phyloP scores from a whole-genome alignment of 2,329 filamentous ascomycete genomes.

The Lasiodiplodia citricola region DNA sequence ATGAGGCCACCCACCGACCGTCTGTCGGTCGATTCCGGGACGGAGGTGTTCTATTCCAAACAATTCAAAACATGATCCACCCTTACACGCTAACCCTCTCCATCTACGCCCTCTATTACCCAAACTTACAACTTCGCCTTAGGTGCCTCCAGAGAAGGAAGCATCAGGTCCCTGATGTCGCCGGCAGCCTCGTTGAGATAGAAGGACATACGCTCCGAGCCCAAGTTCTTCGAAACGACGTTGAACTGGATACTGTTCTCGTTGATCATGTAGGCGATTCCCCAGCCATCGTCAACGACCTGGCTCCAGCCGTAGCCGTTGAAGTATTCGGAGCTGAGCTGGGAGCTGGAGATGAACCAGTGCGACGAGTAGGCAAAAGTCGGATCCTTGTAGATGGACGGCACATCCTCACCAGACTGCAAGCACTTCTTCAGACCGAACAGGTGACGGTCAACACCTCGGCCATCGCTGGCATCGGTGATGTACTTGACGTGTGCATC shows the following conservation, averaged over 20 bases:
- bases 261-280: slow-evolving; percentile 99
- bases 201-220: slow-evolving; percentile 89
- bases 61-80: neutral
- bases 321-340: slow-evolving; percentile 95
- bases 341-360: slow-evolving; percentile 88
- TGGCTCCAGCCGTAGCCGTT: slow-evolving; percentile 99
- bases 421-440: slow-evolving; percentile 95
- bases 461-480: slow-evolving; percentile 83
- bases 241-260: slow-evolving; percentile 99
- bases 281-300: slow-evolving; percentile 93
- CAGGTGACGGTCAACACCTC: slow-evolving; percentile 94
- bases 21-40: neutral
- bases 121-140: slow-evolving; percentile 84
- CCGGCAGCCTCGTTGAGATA: slow-evolving; percentile 92
- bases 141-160: slow-evolving; percentile 76
- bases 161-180: slow-evolving; percentile 85
- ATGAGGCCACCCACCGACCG: neutral
- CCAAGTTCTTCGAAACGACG: slow-evolving; percentile 90
- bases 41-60: neutral
- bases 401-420: slow-evolving; percentile 77
- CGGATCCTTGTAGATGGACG: slow-evolving; percentile 84
- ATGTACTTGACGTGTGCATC: slow-evolving; percentile 90
- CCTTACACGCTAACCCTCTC: neutral
- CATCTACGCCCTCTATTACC: neutral
- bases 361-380: slow-evolving; percentile 81